Percentiles rank a stretch among this genome's conserved stretches.
These are phyloP conservation scores for Pyrus bretschneideri DNA, from an alignment of 306 rosid genomes.

Conservation along the genomic window DNA sequence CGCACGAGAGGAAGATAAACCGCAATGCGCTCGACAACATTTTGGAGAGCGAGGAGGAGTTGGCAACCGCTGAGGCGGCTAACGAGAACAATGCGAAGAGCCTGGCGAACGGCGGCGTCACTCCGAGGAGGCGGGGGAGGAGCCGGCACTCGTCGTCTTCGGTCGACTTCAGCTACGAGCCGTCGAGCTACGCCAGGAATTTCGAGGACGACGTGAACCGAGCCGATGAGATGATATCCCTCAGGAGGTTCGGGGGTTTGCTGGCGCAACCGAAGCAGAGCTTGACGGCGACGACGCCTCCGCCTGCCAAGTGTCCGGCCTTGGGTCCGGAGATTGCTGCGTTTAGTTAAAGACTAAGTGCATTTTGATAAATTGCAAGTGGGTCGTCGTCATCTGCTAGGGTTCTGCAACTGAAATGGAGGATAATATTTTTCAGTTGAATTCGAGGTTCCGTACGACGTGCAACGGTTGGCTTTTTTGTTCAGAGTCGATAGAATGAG, in stretches of 20 bases:
- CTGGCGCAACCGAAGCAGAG: constrained; percentile 1
- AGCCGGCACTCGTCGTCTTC: constrained; percentile 12
- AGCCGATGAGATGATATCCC: constrained; percentile 6
- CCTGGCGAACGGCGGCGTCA: neutral
- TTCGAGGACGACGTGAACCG: constrained; percentile 28
- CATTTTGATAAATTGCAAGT: neutral
- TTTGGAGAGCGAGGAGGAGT: neutral
- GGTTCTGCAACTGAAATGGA: neutral
- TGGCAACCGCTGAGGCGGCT: neutral
- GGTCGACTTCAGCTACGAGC: constrained; percentile 34
- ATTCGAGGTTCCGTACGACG: neutral
- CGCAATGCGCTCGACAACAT: neutral
- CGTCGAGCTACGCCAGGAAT: constrained; percentile 35
- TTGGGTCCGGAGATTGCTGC: neutral
- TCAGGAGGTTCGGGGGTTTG: constrained; percentile 5
- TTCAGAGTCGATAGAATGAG: neutral
- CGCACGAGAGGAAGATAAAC: neutral
- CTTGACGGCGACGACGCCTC: neutral
- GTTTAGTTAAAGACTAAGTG: neutral
- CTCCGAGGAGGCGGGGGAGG: neutral
- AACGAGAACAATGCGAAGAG: neutral
- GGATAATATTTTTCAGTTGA: neutral
- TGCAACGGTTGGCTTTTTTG: neutral
- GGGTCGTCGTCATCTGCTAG: neutral
- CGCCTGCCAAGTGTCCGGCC: neutral